These are phyloP conservation scores for Citrullus mucosospermus DNA, from an alignment of 306 rosid genomes.

Conservation along the genomic window DNA sequence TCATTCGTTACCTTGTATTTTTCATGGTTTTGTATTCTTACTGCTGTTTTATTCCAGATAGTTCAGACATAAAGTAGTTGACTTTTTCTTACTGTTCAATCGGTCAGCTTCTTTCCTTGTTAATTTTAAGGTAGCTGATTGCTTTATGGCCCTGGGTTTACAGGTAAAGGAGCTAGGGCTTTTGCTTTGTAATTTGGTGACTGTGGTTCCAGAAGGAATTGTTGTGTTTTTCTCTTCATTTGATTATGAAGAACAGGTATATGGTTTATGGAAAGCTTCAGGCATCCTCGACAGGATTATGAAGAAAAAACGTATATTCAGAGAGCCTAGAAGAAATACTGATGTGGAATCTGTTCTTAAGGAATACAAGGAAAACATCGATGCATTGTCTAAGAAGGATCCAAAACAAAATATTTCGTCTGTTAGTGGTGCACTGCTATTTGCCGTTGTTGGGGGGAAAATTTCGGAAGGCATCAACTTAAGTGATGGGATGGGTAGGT, in stretches of 20 bases:
- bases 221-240: conserved; percentile 94
- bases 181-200: conserved; percentile 68
- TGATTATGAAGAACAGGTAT: conserved; percentile 67
- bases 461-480: conserved; percentile 95
- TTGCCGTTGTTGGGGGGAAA: conserved; percentile 93
- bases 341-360: conserved; percentile 74
- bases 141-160: conserved; percentile 17
- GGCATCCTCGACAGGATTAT: conserved; percentile 72
- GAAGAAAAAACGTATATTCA: conserved; percentile 63
- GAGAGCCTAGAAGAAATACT: conserved; percentile 82
- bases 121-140: conserved; percentile 8
- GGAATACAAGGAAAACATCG: conserved; percentile 60
- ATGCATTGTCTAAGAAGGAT: conserved; percentile 23
- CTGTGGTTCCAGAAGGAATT: conserved; percentile 75
- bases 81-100: not conserved
- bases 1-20: not conserved
- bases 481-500: conserved; percentile 96
- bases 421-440: conserved; percentile 55
- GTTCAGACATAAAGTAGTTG: not conserved
- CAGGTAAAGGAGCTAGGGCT: conserved; percentile 80
- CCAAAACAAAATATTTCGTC: conserved; percentile 33
- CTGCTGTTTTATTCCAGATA: not conserved
- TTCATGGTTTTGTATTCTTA: not conserved
- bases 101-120: not conserved
- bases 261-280: conserved; percentile 64